These are phyloP conservation scores for Lanmaoa rubissima DNA, from an alignment of 768 basidiomycete genomes.

Conservation along the genomic window DNA sequence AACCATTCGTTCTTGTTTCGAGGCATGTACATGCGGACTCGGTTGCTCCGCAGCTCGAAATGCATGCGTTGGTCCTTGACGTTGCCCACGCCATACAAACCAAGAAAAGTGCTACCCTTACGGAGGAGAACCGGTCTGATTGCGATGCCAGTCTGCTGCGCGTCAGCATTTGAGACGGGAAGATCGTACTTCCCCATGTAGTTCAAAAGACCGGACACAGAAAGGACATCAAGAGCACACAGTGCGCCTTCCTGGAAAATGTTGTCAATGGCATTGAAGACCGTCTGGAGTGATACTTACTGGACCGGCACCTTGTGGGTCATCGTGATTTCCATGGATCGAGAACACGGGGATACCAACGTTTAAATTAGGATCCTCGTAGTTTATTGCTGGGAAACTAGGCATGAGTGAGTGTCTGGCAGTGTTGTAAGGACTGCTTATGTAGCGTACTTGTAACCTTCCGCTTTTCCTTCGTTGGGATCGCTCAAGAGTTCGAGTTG, in stretches of 20 bases:
- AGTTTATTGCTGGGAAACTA: conserved; percentile 96
- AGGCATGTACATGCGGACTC: conserved; percentile 97
- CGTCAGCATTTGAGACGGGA: conserved; percentile 63
- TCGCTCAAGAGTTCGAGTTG: conserved; percentile 90
- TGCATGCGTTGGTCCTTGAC: conserved; percentile 97
- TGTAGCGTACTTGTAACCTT: conserved; percentile 70
- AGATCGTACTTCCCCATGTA: conserved; percentile 98
- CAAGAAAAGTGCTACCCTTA: conserved; percentile 85
- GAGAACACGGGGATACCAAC: conserved; percentile 97
- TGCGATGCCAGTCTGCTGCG: conserved; percentile 71
- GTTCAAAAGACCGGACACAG: conserved; percentile 90
- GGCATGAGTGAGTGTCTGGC: background rate
- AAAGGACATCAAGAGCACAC: conserved; percentile 92
- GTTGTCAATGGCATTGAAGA: background rate
- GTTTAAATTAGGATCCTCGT: conserved; percentile 95
- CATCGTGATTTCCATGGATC: conserved; percentile 99
- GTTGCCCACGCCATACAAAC: conserved; percentile 94
- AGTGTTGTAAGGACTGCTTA: background rate
- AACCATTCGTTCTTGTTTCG: conserved; percentile 91
- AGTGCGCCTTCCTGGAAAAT: conserved; percentile 83
- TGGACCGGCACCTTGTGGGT: conserved; percentile 93
- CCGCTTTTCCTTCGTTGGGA: conserved; percentile 85
- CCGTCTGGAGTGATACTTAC: conserved; percentile 43
- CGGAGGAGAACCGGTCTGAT: conserved; percentile 88
- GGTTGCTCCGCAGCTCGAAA: conserved; percentile 89